These are phyloP conservation scores for Skeletonema costatum DNA, from an alignment of 108 stramenopile species.

Conservation along the genomic window DNA sequence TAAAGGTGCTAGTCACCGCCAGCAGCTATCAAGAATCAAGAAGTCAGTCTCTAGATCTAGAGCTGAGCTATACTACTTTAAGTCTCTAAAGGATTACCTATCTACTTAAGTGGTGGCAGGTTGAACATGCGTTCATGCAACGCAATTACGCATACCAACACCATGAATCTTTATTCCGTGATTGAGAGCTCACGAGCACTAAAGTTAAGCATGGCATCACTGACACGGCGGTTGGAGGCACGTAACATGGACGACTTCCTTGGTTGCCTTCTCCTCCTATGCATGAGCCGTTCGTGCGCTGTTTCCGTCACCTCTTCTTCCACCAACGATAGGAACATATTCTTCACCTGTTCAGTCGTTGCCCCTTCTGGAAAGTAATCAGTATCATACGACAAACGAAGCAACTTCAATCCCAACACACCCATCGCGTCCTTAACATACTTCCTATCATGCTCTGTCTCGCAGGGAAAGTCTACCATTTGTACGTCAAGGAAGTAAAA, in stretches of 20 bases:
- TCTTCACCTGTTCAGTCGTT: conserved; percentile 4
- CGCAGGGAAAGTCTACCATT: conserved; percentile 22
- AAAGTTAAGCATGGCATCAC: conserved; percentile 22
- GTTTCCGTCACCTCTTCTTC: conserved; percentile 22
- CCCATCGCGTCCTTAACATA: conserved; percentile 33
- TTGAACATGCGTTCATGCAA: too few relatives aligned
- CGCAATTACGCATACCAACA: too few relatives aligned
- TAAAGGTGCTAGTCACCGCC: too few relatives aligned
- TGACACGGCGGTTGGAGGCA: conserved; percentile 24
- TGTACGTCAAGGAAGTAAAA: conserved; percentile 16
- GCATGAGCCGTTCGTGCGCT: background rate
- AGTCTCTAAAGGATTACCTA: too few relatives aligned
- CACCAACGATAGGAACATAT: conserved; percentile 1
- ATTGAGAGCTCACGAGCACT: background rate
- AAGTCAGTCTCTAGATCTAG: too few relatives aligned
- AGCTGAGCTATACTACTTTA: too few relatives aligned
- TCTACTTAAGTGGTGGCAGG: too few relatives aligned
- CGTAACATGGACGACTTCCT: conserved; percentile 29
- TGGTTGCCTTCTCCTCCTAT: conserved; percentile 11
- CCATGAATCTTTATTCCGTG: background rate
- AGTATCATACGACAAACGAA: conserved; percentile 21
- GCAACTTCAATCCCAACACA: conserved; percentile 31
- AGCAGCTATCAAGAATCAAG: too few relatives aligned
- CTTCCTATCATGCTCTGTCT: conserved; percentile 7
- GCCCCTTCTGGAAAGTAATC: conserved; percentile 23